These are phyloP conservation scores for Geotrichum phurueaensis DNA, from an alignment of 1,139 yeast genomes.

Conservation along the genomic window DNA sequence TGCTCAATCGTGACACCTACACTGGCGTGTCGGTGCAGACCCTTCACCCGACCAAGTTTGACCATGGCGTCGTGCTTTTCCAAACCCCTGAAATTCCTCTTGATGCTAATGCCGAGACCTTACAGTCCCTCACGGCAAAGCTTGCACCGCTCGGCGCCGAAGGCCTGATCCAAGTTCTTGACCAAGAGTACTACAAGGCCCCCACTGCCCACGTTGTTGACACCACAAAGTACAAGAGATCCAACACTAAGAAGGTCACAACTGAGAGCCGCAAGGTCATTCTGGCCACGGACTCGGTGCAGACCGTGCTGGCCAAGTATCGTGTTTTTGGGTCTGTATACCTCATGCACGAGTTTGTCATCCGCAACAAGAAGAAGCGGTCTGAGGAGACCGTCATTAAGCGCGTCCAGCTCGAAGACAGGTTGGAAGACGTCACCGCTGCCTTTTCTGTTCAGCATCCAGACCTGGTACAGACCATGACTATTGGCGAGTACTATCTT, in stretches of 20 bases:
- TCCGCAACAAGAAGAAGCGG: conserved; percentile 10
- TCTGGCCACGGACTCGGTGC: conserved; percentile 42
- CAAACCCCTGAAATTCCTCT: conserved; percentile 27
- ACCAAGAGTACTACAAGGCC: conserved; percentile 31
- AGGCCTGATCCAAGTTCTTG: conserved; percentile 46
- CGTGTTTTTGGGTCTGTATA: conserved; percentile 58
- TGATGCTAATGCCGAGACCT: conserved; percentile 38
- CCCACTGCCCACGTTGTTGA: conserved; percentile 9
- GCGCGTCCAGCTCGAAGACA: conserved; percentile 12
- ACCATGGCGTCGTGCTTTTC: conserved; percentile 59
- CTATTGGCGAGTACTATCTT: conserved; percentile 13
- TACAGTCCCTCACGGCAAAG: conserved; percentile 40
- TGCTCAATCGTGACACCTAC: conserved; percentile 52
- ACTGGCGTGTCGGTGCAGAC: conserved; percentile 92
- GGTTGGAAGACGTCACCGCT: conserved; percentile 7
- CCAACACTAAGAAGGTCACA: conserved; percentile 55
- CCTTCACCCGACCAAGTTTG: conserved; percentile 80
- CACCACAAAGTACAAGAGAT: conserved; percentile 33
- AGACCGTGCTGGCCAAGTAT: conserved; percentile 41
- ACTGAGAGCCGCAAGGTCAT: conserved; percentile 40
- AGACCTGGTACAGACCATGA: background rate
- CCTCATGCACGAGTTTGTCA: conserved; percentile 41
- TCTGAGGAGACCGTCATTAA: conserved; percentile 5
- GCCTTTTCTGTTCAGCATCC: conserved; percentile 1
- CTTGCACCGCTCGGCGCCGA: conserved; percentile 58